phyloP scores from a whole-genome alignment of 768 basidiomycete genomes.

The Agrocybe praecox region DNA sequence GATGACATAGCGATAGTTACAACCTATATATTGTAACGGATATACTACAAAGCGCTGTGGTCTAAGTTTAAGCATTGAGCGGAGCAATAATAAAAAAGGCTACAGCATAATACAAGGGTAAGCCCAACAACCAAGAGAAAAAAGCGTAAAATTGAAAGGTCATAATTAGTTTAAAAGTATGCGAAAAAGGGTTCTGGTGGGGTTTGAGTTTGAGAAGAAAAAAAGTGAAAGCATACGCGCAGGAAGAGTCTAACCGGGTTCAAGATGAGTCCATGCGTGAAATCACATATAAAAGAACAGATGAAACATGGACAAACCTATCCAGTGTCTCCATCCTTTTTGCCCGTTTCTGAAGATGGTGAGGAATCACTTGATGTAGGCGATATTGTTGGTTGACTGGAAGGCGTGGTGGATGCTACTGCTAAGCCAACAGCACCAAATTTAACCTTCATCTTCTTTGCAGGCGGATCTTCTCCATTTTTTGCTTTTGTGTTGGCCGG shows the following conservation, averaged over 20 bases:
- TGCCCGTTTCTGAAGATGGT: constrained; percentile 61
- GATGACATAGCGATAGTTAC: background rate
- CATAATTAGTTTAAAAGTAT: constrained; percentile 20
- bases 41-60: background rate
- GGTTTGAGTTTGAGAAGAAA: constrained; percentile 5
- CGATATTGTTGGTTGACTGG: constrained; percentile 20
- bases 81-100: constrained; percentile 4
- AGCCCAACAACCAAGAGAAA: constrained; percentile 14
- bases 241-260: constrained; percentile 14
- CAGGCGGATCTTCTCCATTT: constrained; percentile 52
- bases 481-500: constrained; percentile 32
- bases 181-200: constrained; percentile 2
- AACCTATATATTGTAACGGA: background rate
- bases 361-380: constrained; percentile 34
- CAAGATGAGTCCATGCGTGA: constrained; percentile 10
- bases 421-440: constrained; percentile 52
- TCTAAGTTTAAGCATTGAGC: background rate
- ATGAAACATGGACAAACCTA: constrained; percentile 31
- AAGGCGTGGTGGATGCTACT: constrained; percentile 27
- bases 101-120: constrained; percentile 7
- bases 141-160: constrained; percentile 10
- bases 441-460: constrained; percentile 77
- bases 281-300: constrained; percentile 2
- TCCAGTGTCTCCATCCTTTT: constrained; percentile 78
- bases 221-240: background rate